Percentiles rank a stretch among this genome's conserved stretches.
Conservation (phyloP, 305 asterid genomes). For the Andrographis paniculata region DNA sequence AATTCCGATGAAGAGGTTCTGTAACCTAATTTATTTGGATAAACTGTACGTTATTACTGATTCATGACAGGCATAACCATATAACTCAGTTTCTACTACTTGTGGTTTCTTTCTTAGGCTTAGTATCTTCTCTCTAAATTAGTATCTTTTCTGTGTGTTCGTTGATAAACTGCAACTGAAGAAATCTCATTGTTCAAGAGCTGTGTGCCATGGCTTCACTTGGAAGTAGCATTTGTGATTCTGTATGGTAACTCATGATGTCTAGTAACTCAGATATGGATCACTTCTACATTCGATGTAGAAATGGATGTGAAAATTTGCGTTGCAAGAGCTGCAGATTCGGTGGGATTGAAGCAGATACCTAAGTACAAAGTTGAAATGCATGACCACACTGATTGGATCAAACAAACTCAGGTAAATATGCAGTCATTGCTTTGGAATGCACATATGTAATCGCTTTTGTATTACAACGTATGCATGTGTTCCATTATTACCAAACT, state of each 20-base stretch:
- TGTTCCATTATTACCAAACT: too few relatives aligned
- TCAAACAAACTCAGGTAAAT: constrained; percentile 55
- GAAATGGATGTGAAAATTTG: constrained; percentile 63
- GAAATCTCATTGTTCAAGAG: background rate
- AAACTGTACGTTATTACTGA: background rate
- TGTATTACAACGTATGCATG: too few relatives aligned
- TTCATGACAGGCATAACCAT: background rate
- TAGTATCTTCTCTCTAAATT: too few relatives aligned
- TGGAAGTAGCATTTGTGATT: background rate
- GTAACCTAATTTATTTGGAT: background rate
- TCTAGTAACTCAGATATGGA: constrained; percentile 34
- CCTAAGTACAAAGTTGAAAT: constrained; percentile 52
- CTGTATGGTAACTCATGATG: constrained; percentile 15
- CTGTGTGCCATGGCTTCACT: background rate
- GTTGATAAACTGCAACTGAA: background rate
- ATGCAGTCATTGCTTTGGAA: background rate
- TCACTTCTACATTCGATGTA: constrained; percentile 48
- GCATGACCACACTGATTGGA: constrained; percentile 78
- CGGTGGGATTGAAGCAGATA: constrained; percentile 61
- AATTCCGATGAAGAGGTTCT: constrained; percentile 35
- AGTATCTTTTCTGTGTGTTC: too few relatives aligned
- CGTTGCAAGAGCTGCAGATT: constrained; percentile 67
- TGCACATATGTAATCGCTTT: background rate
- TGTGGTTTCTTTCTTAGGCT: background rate
- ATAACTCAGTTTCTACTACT: background rate